Evolutionary conservation across 345 rosid genomes (phyloP).

Genomic region (Brassica napus): Da-Ae NC_063434.1:1116501-1117000

Average conservation of each 20-base stretch:
- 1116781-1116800: constrained; percentile 21
- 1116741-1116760: constrained; percentile 7
- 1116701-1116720: background rate
- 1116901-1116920: background rate
- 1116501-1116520: constrained; percentile 30
- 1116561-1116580: constrained; percentile 12
- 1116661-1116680: background rate
- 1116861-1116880: background rate
- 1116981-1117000: background rate
- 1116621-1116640: background rate
- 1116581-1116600: background rate
- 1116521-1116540: constrained; percentile 45
- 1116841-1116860: background rate
- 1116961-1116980: background rate
- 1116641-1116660: background rate
- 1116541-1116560: background rate
- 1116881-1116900: background rate
- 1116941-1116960: background rate
- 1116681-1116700: background rate
- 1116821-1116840: constrained; percentile 6
- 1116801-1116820: constrained; percentile 1
- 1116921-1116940: background rate
- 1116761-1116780: constrained; percentile 6
- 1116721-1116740: background rate
- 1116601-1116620: background rate